These are phyloP conservation scores for Populus tomentosa DNA, from an alignment of 441 rosid genomes.

Conservation along the genomic window DNA sequence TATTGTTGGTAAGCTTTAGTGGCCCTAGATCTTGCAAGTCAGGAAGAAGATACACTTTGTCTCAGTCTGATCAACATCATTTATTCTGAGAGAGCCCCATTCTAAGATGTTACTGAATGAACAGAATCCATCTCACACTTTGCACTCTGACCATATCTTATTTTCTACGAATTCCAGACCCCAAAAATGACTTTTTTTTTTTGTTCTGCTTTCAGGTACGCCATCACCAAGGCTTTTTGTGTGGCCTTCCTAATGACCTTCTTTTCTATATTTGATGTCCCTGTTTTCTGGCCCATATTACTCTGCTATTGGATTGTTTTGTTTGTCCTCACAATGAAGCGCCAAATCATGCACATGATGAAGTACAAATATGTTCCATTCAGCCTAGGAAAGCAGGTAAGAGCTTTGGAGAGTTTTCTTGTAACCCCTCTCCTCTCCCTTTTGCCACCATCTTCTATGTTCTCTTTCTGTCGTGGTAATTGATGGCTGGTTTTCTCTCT, in stretches of 20 bases:
- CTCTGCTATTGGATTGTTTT: constrained; percentile 63
- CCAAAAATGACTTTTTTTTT: neutral
- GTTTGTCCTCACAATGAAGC: constrained; percentile 65
- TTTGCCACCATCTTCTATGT: neutral
- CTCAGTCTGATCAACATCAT: neutral
- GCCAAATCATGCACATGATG: constrained; percentile 70
- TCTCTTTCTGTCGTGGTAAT: neutral
- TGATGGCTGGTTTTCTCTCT: neutral
- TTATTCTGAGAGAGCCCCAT: neutral
- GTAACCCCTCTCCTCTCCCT: neutral
- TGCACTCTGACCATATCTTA: neutral
- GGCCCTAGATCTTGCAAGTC: neutral
- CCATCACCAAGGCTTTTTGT: constrained; percentile 64
- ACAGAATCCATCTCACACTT: neutral
- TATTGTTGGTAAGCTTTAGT: constrained; percentile 1
- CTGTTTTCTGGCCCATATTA: constrained; percentile 73
- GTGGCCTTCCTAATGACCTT: constrained; percentile 65
- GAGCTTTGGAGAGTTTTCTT: constrained; percentile 7
- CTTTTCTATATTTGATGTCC: constrained; percentile 62
- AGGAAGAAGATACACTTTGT: neutral
- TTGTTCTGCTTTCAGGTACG: constrained; percentile 42
- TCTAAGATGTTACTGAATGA: neutral
- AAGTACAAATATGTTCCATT: constrained; percentile 65
- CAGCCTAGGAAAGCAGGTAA: constrained; percentile 66
- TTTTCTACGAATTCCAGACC: neutral